Conservation (phyloP, 2,329 filamentous ascomycete species). For the Verticillium dahliae region DNA sequence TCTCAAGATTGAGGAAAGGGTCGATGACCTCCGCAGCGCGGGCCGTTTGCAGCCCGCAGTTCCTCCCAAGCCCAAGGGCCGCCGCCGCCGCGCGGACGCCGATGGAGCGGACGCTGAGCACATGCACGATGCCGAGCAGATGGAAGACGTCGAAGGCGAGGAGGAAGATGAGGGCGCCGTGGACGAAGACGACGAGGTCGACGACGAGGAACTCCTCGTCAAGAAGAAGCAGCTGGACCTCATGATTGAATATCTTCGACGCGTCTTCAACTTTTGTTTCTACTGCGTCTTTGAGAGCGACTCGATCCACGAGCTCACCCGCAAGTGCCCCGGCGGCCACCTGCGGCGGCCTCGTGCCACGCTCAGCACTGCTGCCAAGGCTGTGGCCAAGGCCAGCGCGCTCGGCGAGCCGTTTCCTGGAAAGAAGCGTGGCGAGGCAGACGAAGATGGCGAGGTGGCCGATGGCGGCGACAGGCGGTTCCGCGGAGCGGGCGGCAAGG, state of each 20-base stretch:
- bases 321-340: slow-evolving; percentile 97
- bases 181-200: slow-evolving; percentile 74
- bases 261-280: slow-evolving; percentile 98
- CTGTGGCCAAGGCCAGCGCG: slow-evolving; percentile 79
- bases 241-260: slow-evolving; percentile 89
- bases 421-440: slow-evolving; percentile 63
- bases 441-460: slow-evolving; percentile 59
- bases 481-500: slow-evolving; percentile 63
- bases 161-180: slow-evolving; percentile 74
- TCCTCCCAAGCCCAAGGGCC: slow-evolving; percentile 48
- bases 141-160: slow-evolving; percentile 68
- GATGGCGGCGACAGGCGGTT: slow-evolving; percentile 65
- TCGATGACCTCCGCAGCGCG: slow-evolving; percentile 70
- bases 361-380: slow-evolving; percentile 74
- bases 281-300: slow-evolving; percentile 99
- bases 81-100: slow-evolving; percentile 52
- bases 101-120: slow-evolving; percentile 37
- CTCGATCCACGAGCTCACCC: slow-evolving; percentile 88
- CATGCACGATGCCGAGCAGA: slow-evolving; percentile 57
- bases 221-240: slow-evolving; percentile 98
- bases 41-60: slow-evolving; percentile 68
- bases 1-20: slow-evolving; percentile 75
- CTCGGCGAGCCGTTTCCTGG: slow-evolving; percentile 76
- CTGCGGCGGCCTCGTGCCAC: slow-evolving; percentile 84
- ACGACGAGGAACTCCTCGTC: slow-evolving; percentile 80